phyloP scores from a whole-genome alignment of 2,329 filamentous ascomycete genomes.

The Microcyclospora tardicrescens region DNA sequence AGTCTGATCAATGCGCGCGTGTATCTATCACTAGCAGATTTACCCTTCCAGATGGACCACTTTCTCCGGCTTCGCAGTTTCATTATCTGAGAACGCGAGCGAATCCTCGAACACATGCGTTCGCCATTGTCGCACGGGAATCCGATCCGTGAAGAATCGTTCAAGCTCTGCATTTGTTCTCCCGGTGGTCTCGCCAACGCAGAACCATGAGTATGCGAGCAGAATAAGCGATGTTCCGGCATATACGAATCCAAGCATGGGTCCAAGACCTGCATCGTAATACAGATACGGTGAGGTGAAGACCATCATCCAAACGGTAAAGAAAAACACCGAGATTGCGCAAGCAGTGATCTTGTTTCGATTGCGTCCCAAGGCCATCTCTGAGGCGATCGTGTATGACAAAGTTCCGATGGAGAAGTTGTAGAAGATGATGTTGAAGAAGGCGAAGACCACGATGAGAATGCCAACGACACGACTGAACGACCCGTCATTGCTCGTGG shows the following conservation, averaged over 20 bases:
- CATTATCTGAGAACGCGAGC: too few relatives aligned
- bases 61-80: too few relatives aligned
- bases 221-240: conserved; percentile 8
- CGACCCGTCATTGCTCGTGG: conserved; percentile 10
- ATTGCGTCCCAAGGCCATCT: conserved; percentile 38
- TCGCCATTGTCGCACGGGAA: conserved; percentile 11
- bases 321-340: conserved; percentile 33
- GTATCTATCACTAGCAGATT: too few relatives aligned
- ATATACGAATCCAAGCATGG: conserved; percentile 24
- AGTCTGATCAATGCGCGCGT: too few relatives aligned
- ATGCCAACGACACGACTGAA: conserved; percentile 10
- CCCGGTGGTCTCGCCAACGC: conserved; percentile 29
- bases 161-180: conserved; percentile 26
- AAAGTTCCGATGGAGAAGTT: conserved; percentile 13
- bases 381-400: conserved; percentile 20
- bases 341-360: conserved; percentile 35
- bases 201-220: conserved; percentile 29
- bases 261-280: conserved; percentile 23
- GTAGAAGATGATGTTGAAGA: conserved; percentile 4
- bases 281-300: conserved; percentile 32
- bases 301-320: conserved; percentile 30
- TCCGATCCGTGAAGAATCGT: conserved; percentile 26
- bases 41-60: too few relatives aligned
- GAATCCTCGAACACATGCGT: conserved; percentile 9
- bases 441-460: neutral